Conservation (phyloP, 2,329 filamentous ascomycete species). For the Zymoseptoria tritici region DNA sequence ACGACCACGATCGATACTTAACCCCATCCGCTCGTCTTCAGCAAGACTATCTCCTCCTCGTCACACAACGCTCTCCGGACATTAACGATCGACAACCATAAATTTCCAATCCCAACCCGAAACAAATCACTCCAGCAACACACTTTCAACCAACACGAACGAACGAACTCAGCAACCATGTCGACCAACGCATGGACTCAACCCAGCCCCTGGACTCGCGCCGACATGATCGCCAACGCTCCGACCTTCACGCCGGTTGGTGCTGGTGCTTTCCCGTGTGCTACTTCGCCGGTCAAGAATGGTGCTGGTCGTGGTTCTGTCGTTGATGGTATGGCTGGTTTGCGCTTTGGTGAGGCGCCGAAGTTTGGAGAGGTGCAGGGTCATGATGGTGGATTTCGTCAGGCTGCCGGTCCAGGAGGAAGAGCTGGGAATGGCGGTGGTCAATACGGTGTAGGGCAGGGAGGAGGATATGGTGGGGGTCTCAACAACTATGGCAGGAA, state of each 20-base stretch:
- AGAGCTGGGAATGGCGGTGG: not conserved
- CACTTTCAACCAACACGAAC: not conserved
- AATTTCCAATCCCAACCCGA: not conserved
- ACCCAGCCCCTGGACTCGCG: not conserved
- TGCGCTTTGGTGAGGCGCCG: not conserved
- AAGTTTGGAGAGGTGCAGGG: not conserved
- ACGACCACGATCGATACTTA: not conserved
- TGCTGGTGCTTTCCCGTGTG: not conserved
- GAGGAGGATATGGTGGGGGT: not conserved
- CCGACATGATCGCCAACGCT: not conserved
- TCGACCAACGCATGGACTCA: not conserved
- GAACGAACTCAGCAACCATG: not conserved
- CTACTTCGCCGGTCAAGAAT: not conserved
- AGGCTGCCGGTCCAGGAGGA: too few species aligned
- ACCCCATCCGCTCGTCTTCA: not conserved
- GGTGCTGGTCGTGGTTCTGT: not conserved
- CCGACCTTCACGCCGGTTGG: not conserved
- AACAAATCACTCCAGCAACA: not conserved
- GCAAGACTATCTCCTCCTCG: not conserved
- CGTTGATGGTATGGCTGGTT: not conserved
- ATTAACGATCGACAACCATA: not conserved
- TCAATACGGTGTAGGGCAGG: not conserved
- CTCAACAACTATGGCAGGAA: too few species aligned
- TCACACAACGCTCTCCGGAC: not conserved
- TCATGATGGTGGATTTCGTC: not conserved